Evolutionary conservation across 1,139 yeast species (phyloP), one percentile per base, ranked within the genome.

Genomic region (Magnusiomyces sp.): DNA sequence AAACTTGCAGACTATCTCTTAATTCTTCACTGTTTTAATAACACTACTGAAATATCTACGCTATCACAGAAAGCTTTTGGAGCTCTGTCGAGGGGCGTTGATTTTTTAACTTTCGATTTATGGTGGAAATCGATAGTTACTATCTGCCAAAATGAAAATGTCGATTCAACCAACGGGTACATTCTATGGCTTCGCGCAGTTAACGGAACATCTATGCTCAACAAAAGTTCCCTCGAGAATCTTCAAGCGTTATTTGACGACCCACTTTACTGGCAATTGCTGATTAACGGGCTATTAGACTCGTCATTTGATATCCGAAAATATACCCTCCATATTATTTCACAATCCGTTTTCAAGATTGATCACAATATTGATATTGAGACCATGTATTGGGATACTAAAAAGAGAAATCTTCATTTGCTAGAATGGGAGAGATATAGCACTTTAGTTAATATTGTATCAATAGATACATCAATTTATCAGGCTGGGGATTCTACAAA

Each of bases 401-500:
- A 29, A 13, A 43, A 33, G 36, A 34, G 33, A 10, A 34, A 33
- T 20, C 19, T 33, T 17, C 71, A 74, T 47, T 59, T 77, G 37
- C 70, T 70, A 14, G 78, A 80, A 44, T 89, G 96, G 96, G 74
- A 77, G 45, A 73, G 87, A 53, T 89, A 72, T 59, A 72, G 80
- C 34, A 85, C 95, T 0, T 68, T 89, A 13, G 83, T 80, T 57
- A 95, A 89, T 61, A 83, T 89, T 46, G 69, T 87, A 40, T 94
- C 89, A 1, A 75, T 89, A 45, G 97, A 89, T 62, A 82, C 95
- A 0, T 85, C 96, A 0, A 69, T 86, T 59, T 90, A 89, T 60
- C 97, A 89, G 65, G 81, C 92, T 0, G 82, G 82, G 57, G 96
- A 89, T 11, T 94, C 95, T 0, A 67, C 77, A 1, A 67, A 68